Percentiles rank a stretch among this genome's conserved stretches.
phyloP scores from a whole-genome alignment of 768 basidiomycete species.

The Leccinum aurantiacum region DNA sequence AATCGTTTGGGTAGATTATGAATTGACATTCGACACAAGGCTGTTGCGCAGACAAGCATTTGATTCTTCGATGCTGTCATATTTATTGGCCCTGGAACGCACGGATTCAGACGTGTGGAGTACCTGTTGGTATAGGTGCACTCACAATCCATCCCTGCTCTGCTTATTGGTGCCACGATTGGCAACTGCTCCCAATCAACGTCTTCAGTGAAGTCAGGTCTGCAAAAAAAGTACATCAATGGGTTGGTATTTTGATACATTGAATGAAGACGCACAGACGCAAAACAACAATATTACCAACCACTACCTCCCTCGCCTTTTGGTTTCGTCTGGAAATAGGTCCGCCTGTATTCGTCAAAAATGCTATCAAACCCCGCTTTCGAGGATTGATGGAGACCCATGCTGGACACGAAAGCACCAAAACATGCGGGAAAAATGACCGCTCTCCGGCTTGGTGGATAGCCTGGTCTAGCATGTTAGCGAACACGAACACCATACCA shows the following conservation, averaged over 20 bases:
- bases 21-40: slow-evolving; percentile 44
- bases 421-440: slow-evolving; percentile 43
- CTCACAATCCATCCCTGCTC: slow-evolving; percentile 53
- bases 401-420: slow-evolving; percentile 46
- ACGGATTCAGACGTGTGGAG: background rate
- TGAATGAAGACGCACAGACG: slow-evolving; percentile 43
- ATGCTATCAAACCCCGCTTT: slow-evolving; percentile 42
- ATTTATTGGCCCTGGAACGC: slow-evolving; percentile 54
- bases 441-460: slow-evolving; percentile 36
- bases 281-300: slow-evolving; percentile 52
- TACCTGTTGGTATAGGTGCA: background rate
- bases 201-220: slow-evolving; percentile 53
- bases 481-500: background rate
- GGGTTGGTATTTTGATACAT: background rate
- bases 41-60: slow-evolving; percentile 52
- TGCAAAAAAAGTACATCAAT: slow-evolving; percentile 24
- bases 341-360: slow-evolving; percentile 50
- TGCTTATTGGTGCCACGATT: slow-evolving; percentile 44
- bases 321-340: slow-evolving; percentile 32
- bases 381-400: slow-evolving; percentile 29
- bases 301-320: slow-evolving; percentile 38
- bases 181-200: slow-evolving; percentile 48
- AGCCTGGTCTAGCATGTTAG: slow-evolving; percentile 17
- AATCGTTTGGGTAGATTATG: slow-evolving; percentile 44
- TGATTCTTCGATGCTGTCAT: slow-evolving; percentile 59